Evolutionary conservation across 2,329 filamentous ascomycete genomes (phyloP).

Genomic region (Alternaria sp.): DNA sequence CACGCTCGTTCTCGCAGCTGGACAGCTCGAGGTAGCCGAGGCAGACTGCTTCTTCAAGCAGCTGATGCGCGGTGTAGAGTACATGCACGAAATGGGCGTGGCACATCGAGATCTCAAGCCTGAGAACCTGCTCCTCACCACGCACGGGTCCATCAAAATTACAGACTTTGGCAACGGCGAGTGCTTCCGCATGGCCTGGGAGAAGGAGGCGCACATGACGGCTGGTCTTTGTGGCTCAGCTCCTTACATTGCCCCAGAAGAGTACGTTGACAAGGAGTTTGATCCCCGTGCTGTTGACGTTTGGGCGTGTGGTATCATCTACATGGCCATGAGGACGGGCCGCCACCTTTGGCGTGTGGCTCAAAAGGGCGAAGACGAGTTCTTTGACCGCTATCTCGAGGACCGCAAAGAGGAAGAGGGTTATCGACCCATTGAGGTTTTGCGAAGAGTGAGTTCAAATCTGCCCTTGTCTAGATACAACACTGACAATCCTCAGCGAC

Average conservation of each 20-base stretch:
- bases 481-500: conserved; percentile 68
- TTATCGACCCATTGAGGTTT: conserved; percentile 93
- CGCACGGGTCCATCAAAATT: conserved; percentile 91
- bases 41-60: conserved; percentile 99
- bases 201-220: conserved; percentile 97
- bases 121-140: conserved; percentile 93
- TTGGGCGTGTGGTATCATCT: conserved; percentile 98
- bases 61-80: conserved; percentile 98
- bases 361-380: conserved; percentile 96
- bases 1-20: conserved; percentile 87
- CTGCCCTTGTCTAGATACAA: background rate
- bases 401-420: conserved; percentile 93
- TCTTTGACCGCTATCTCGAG: conserved; percentile 92
- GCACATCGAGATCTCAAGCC: conserved; percentile 97
- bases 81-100: conserved; percentile 99
- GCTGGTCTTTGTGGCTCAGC: conserved; percentile 95
- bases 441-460: conserved; percentile 79
- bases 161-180: conserved; percentile 99
- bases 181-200: conserved; percentile 99
- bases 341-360: conserved; percentile 97
- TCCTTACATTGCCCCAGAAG: conserved; percentile 96
- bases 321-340: conserved; percentile 99
- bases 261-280: conserved; percentile 94
- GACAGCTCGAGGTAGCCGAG: conserved; percentile 89
- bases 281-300: conserved; percentile 97